A percentile compares a stretch with the other conserved stretches of the same genome.
These are phyloP conservation scores for Metarhizium brunneum DNA, from an alignment of 2,329 filamentous ascomycete species.

Conservation along the genomic window DNA sequence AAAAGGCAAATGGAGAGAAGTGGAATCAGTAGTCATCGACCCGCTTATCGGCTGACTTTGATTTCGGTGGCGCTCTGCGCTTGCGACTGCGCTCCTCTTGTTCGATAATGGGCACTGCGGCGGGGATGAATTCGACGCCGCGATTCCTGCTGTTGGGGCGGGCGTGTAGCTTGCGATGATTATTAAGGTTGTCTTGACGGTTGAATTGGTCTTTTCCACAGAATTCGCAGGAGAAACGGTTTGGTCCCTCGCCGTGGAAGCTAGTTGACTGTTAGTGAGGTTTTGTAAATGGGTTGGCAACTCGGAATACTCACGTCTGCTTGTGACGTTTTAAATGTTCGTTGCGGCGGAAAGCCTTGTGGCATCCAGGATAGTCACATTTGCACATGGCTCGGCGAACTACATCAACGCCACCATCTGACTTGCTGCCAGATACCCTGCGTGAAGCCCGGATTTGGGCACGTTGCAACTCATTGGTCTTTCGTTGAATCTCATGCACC, in stretches of 20 bases:
- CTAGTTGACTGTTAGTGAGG: conserved; percentile 9
- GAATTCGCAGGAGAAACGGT: conserved; percentile 31
- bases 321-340: conserved; percentile 49
- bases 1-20: background rate
- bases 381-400: conserved; percentile 31
- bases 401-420: conserved; percentile 24
- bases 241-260: conserved; percentile 29
- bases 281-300: background rate
- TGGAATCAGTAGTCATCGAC: conserved; percentile 17
- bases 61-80: conserved; percentile 27
- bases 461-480: conserved; percentile 33
- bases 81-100: conserved; percentile 31
- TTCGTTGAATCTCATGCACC: conserved; percentile 33
- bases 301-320: conserved; percentile 33
- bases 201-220: conserved; percentile 33
- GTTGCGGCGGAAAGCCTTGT: conserved; percentile 39
- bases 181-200: conserved; percentile 31
- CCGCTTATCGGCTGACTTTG: conserved; percentile 24
- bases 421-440: conserved; percentile 18
- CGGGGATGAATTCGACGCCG: conserved; percentile 30
- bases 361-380: conserved; percentile 37
- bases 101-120: conserved; percentile 29
- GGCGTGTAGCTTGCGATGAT: conserved; percentile 31
- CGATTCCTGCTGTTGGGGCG: conserved; percentile 29
- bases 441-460: conserved; percentile 26